Percentiles rank a stretch among this genome's conserved stretches.
Conservation (phyloP, 2,329 filamentous ascomycete species). For the Dothidotthia symphoricarpi region DNA sequence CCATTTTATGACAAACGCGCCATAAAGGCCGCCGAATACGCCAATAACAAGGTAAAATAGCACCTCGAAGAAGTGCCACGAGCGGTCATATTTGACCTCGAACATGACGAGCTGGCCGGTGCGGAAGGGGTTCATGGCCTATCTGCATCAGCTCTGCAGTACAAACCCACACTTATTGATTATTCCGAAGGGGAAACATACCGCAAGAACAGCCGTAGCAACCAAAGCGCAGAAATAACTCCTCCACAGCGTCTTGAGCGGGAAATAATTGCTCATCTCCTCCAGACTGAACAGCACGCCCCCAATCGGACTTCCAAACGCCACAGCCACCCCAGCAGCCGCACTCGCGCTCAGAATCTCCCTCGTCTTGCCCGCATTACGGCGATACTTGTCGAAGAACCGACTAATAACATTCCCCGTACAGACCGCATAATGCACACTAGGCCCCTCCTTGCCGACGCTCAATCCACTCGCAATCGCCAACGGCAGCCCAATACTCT, state of each 20-base stretch:
- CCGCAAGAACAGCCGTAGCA: slow-evolving; percentile 83
- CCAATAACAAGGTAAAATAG: slow-evolving; percentile 90
- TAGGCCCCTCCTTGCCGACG: slow-evolving; percentile 95
- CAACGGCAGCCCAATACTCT: slow-evolving; percentile 84
- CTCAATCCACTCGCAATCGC: slow-evolving; percentile 92
- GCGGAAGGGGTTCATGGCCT: slow-evolving; percentile 94
- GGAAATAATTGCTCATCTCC: slow-evolving; percentile 96
- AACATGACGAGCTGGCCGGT: slow-evolving; percentile 99
- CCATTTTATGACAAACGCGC: slow-evolving; percentile 97
- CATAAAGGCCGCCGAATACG: slow-evolving; percentile 90
- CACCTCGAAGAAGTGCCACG: slow-evolving; percentile 97
- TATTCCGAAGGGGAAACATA: slow-evolving; percentile 42
- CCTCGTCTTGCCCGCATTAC: slow-evolving; percentile 88
- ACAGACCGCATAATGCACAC: slow-evolving; percentile 98
- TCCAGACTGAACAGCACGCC: slow-evolving; percentile 95
- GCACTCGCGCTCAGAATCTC: slow-evolving; percentile 95
- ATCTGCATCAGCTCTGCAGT: neutral
- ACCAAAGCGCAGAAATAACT: slow-evolving; percentile 98
- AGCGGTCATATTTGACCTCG: slow-evolving; percentile 89
- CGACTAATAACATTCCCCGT: slow-evolving; percentile 95
- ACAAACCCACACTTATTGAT: no score
- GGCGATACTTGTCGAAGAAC: slow-evolving; percentile 87
- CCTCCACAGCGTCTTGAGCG: slow-evolving; percentile 94
- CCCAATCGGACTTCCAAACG: slow-evolving; percentile 95
- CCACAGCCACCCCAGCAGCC: slow-evolving; percentile 91